These are phyloP conservation scores for Apostasia shenzhenica DNA, from an alignment of 106 monocot species.

Conservation along the genomic window DNA sequence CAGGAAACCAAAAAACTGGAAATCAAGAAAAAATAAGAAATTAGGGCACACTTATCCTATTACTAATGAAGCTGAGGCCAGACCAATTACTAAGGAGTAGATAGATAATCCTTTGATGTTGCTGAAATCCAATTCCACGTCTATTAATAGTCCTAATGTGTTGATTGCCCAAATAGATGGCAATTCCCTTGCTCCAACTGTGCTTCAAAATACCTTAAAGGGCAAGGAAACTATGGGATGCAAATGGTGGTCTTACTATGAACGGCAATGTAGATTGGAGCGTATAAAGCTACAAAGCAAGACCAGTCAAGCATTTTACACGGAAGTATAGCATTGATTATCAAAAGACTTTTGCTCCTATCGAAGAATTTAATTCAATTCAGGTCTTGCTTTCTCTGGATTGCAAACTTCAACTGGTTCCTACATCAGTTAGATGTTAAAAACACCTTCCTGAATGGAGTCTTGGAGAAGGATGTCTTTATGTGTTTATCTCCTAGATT, in stretches of 20 bases:
- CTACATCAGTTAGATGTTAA: conserved; percentile 1
- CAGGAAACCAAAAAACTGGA: too few relatives aligned
- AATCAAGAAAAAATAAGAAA: too few relatives aligned
- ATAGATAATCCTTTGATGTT: not conserved
- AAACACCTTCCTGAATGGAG: not conserved
- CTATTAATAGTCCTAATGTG: not conserved
- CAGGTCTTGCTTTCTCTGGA: not conserved
- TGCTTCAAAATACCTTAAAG: not conserved
- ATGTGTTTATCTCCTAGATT: not conserved
- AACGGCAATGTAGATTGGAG: too few relatives aligned
- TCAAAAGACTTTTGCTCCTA: not conserved
- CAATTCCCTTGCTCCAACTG: not conserved
- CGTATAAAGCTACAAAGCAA: too few relatives aligned
- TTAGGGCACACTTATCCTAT: too few relatives aligned
- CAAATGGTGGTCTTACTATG: conserved; percentile 9
- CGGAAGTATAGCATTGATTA: not conserved
- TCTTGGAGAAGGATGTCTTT: not conserved
- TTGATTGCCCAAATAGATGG: not conserved
- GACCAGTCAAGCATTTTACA: too few relatives aligned
- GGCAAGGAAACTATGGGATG: not conserved
- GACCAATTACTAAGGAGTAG: not conserved
- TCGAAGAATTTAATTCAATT: not conserved
- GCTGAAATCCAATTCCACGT: conserved; percentile 3
- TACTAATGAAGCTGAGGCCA: too few relatives aligned
- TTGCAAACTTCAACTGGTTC: not conserved